Evolutionary conservation across 1,284 basidiomycete genomes (phyloP).

Genomic region (Uromyces viciae-fabae): DNA sequence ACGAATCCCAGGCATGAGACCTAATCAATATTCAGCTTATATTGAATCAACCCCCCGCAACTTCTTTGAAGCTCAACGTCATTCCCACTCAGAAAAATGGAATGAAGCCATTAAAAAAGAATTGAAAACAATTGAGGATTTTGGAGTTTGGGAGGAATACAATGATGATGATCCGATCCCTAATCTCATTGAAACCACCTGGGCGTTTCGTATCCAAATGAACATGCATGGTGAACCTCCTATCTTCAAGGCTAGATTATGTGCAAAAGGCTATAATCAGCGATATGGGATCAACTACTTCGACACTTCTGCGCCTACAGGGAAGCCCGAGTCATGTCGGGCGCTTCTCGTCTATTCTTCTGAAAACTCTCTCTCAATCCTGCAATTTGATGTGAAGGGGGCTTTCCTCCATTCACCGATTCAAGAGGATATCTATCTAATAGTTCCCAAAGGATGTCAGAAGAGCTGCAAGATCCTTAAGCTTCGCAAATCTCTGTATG

Average conservation of each 20-base stretch:
- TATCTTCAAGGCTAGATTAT: background rate
- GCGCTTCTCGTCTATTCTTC: background rate
- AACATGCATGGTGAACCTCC: background rate
- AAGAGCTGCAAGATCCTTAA: background rate
- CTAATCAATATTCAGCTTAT: no score
- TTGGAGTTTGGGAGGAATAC: no score
- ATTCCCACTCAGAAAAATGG: no score
- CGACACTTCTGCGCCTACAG: background rate
- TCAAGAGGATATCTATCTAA: background rate
- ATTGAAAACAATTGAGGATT: no score
- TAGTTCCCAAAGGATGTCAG: background rate
- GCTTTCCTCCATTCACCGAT: background rate
- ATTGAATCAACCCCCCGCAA: no score
- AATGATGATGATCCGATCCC: no score
- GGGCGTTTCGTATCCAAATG: background rate
- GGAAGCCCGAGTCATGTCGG: background rate
- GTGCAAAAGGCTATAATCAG: background rate
- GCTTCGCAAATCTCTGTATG: background rate
- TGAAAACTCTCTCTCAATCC: background rate
- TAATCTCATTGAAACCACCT: background rate
- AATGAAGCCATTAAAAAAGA: no score
- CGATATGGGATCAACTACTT: background rate
- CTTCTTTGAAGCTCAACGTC: no score
- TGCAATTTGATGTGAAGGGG: background rate
- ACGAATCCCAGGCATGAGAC: no score